These are phyloP conservation scores for Trichoderma sp. DNA, from an alignment of 2,329 filamentous ascomycete species.

Conservation along the genomic window DNA sequence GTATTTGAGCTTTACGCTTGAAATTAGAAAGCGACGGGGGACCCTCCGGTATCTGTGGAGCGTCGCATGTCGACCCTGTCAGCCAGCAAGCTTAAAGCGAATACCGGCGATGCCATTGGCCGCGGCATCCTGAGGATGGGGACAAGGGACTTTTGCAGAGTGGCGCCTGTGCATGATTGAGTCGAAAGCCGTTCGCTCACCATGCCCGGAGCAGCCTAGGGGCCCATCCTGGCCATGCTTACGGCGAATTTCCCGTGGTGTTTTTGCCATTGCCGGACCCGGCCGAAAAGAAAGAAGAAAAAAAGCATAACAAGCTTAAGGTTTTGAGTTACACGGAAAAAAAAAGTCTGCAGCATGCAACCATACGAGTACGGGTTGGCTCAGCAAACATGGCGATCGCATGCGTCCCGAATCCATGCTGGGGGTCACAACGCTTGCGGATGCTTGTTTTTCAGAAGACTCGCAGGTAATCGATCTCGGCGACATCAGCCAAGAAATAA, in stretches of 20 bases:
- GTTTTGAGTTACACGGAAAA: neutral
- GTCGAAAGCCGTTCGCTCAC: neutral
- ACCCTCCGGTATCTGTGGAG: neutral
- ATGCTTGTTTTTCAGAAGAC: neutral
- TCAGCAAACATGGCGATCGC: neutral
- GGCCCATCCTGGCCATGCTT: neutral
- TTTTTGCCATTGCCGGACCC: neutral
- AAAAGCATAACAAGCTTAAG: conserved; percentile 17
- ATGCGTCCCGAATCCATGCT: neutral
- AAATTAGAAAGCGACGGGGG: conserved; percentile 3
- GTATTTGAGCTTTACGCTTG: conserved; percentile 15
- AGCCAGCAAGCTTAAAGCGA: neutral
- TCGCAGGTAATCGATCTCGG: neutral
- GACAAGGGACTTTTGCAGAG: conserved; percentile 17
- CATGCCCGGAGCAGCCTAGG: conserved; percentile 12
- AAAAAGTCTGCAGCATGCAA: neutral
- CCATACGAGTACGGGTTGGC: neutral
- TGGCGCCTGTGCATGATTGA: conserved; percentile 5
- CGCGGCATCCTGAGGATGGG: neutral
- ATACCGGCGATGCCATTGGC: conserved; percentile 11
- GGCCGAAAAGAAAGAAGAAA: neutral
- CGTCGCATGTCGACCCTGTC: conserved; percentile 9
- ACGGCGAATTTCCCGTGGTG: neutral
- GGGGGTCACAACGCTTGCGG: neutral
- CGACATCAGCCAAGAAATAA: neutral